Percentiles rank a stretch among this genome's conserved stretches.
Evolutionary conservation across 257 asterid species (phyloP).

Genomic region (Solanum paucissectum): DNA sequence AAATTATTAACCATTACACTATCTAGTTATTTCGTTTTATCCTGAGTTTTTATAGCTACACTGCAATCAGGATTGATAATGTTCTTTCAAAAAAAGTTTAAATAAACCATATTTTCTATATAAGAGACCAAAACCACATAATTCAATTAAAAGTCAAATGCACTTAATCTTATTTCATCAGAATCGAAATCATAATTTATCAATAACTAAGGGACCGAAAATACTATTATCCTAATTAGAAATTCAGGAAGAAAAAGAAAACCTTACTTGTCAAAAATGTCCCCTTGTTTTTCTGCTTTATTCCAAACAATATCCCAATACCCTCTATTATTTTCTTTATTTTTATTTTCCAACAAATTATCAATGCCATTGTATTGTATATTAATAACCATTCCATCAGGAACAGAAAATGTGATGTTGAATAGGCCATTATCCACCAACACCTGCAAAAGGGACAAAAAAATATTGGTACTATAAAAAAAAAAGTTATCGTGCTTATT

Average conservation of each 20-base stretch:
- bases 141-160: background rate
- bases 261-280: constrained; percentile 33
- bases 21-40: background rate
- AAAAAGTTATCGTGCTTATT: background rate
- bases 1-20: background rate
- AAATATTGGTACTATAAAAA: background rate
- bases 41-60: accelerated
- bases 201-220: background rate
- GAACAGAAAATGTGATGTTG: constrained; percentile 43
- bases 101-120: background rate
- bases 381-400: constrained; percentile 45
- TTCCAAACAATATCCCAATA: constrained; percentile 89
- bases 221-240: background rate
- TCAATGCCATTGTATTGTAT: constrained; percentile 54
- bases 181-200: background rate
- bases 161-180: background rate
- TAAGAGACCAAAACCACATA: too few species aligned
- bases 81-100: accelerated
- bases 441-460: constrained; percentile 17
- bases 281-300: constrained; percentile 15
- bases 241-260: background rate
- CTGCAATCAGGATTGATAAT: accelerated
- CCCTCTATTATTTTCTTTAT: constrained; percentile 50
- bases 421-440: constrained; percentile 60
- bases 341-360: constrained; percentile 37